Conservation (phyloP, 1,284 basidiomycete species). For the Hortiboletus rubellus region DNA sequence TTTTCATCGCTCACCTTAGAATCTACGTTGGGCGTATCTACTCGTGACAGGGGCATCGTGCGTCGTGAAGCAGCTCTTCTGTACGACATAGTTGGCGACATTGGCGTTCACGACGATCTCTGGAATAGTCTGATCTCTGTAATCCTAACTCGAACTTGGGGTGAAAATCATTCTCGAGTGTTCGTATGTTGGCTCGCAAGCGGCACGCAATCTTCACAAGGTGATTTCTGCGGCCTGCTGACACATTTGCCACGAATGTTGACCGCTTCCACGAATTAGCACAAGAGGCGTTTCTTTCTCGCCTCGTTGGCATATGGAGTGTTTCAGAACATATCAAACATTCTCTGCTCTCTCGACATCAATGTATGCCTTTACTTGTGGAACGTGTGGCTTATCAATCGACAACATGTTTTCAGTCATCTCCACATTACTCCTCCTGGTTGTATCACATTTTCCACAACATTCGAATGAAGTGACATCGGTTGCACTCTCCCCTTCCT, state of each 20-base stretch:
- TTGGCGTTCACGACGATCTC: constrained; percentile 46
- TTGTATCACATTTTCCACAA: constrained; percentile 58
- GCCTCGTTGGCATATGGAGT: constrained; percentile 61
- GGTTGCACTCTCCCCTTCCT: constrained; percentile 55
- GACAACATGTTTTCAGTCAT: constrained; percentile 47
- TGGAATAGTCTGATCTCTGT: constrained; percentile 54
- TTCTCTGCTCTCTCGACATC: constrained; percentile 67
- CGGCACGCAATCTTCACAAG: constrained; percentile 35
- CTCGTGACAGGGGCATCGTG: constrained; percentile 43
- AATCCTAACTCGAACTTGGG: constrained; percentile 58
- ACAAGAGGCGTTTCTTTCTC: constrained; percentile 48
- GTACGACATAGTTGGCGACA: constrained; percentile 47
- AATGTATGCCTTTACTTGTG: constrained; percentile 47
- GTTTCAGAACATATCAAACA: constrained; percentile 68
- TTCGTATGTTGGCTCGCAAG: constrained; percentile 66
- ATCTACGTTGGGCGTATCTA: constrained; percentile 30
- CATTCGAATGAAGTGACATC: constrained; percentile 42
- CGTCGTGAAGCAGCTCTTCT: constrained; percentile 55
- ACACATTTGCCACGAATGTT: background rate
- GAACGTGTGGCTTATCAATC: background rate
- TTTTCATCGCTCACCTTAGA: constrained; percentile 44
- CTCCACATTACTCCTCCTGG: constrained; percentile 68
- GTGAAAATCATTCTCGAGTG: constrained; percentile 55
- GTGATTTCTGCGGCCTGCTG: constrained; percentile 33
- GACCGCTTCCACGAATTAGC: constrained; percentile 37